Percentiles rank a stretch among this genome's conserved stretches.
phyloP scores from a whole-genome alignment of 768 basidiomycete species.

The Clavulina sp. region DNA sequence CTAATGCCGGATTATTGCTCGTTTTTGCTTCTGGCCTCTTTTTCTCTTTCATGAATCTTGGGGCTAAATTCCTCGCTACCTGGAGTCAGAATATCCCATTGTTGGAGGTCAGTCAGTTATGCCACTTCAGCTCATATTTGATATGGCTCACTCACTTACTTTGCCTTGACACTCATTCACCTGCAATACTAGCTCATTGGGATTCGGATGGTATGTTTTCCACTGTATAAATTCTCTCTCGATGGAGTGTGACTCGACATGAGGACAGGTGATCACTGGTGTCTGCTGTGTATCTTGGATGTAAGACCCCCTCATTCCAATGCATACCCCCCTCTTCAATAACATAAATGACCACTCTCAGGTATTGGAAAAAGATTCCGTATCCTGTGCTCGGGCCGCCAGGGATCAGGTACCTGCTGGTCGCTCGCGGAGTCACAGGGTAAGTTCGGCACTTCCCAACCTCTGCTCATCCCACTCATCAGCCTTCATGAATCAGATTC shows the following conservation, averaged over 20 bases:
- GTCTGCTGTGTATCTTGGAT: too few species aligned
- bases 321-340: too few species aligned
- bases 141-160: too few species aligned
- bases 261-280: too few species aligned
- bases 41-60: conserved; percentile 37
- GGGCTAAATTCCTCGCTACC: conserved; percentile 42
- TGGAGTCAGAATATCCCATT: conserved; percentile 41
- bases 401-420: conserved; percentile 40
- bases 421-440: conserved; percentile 47
- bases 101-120: conserved; percentile 33
- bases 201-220: too few species aligned
- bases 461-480: too few species aligned
- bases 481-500: conserved; percentile 30
- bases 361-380: conserved; percentile 26
- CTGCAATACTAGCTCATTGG: too few species aligned
- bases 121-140: too few species aligned
- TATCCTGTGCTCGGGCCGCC: conserved; percentile 56
- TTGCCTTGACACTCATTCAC: too few species aligned
- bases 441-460: conserved; percentile 20
- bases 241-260: too few species aligned
- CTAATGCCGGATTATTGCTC: conserved; percentile 47
- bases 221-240: too few species aligned
- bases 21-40: conserved; percentile 40
- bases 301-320: too few species aligned
- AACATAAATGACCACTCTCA: conserved; percentile 11